These are phyloP conservation scores for Echinosophora koreensis DNA, from an alignment of 306 rosid genomes.

Conservation along the genomic window DNA sequence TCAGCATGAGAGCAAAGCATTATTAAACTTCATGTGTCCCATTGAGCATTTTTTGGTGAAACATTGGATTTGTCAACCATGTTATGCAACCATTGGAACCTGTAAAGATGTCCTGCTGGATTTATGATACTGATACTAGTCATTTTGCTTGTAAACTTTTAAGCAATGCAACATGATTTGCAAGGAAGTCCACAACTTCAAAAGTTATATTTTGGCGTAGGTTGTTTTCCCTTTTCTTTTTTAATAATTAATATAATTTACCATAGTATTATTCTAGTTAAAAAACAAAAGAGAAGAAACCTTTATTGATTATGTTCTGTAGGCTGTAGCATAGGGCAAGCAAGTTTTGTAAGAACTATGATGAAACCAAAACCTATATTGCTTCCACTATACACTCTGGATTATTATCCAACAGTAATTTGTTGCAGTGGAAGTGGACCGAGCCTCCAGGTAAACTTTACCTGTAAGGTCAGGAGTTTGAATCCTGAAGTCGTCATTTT, in stretches of 20 bases:
- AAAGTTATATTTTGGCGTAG: neutral
- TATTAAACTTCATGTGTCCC: constrained; percentile 15
- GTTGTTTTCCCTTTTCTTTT: neutral
- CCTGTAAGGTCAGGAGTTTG: too few relatives aligned
- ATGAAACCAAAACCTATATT: neutral
- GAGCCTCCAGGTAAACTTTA: too few relatives aligned
- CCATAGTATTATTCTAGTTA: neutral
- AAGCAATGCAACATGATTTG: neutral
- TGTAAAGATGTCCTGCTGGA: constrained; percentile 3
- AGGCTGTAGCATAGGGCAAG: neutral
- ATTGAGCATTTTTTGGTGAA: constrained; percentile 1
- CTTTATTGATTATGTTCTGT: neutral
- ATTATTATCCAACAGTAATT: neutral
- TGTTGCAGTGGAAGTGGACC: too few relatives aligned
- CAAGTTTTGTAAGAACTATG: neutral
- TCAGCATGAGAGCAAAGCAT: neutral
- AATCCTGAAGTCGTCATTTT: too few relatives aligned
- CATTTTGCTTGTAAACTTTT: neutral
- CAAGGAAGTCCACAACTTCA: neutral
- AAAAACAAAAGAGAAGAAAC: neutral
- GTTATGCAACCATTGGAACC: constrained; percentile 3
- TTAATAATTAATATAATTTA: neutral
- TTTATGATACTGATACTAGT: neutral
- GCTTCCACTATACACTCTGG: constrained; percentile 27
- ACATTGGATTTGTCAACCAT: constrained; percentile 7